These are phyloP conservation scores for Eimeria acervulina DNA, from an alignment of 169 alveolate species.

Conservation along the genomic window DNA sequence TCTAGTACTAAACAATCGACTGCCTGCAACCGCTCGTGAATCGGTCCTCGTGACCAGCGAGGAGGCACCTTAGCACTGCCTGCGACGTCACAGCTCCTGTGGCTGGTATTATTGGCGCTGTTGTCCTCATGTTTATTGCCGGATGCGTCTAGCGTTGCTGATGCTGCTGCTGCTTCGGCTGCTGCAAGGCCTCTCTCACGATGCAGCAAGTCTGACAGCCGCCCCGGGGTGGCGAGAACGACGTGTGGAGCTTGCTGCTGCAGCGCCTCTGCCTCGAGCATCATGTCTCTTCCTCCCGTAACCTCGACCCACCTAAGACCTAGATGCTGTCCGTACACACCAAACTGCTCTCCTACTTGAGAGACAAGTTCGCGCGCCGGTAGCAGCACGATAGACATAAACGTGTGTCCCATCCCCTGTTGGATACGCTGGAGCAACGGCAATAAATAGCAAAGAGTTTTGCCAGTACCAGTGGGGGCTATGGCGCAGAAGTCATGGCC, in stretches of 20 bases:
- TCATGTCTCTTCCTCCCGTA: slow-evolving; percentile 82
- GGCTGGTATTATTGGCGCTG: background rate
- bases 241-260: slow-evolving; percentile 96
- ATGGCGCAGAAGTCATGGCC: slow-evolving; percentile 98
- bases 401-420: slow-evolving; percentile 84
- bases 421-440: slow-evolving; percentile 97
- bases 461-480: slow-evolving; percentile 99
- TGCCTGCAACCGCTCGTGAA: slow-evolving; percentile 87
- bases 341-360: slow-evolving; percentile 94
- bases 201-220: slow-evolving; percentile 91
- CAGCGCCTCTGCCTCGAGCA: slow-evolving; percentile 70
- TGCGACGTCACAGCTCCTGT: background rate
- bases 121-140: background rate
- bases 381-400: slow-evolving; percentile 95
- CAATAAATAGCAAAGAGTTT: slow-evolving; percentile 94
- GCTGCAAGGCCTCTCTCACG: slow-evolving; percentile 79
- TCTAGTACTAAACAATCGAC: slow-evolving; percentile 96
- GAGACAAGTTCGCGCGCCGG: slow-evolving; percentile 99
- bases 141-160: background rate
- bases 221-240: slow-evolving; percentile 98
- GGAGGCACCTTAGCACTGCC: slow-evolving; percentile 59
- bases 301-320: slow-evolving; percentile 76
- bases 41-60: slow-evolving; percentile 83
- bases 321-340: slow-evolving; percentile 85
- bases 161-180: slow-evolving; percentile 24